These are phyloP conservation scores for Sporothrix schenckii DNA, from an alignment of 2,329 filamentous ascomycete species.

Conservation along the genomic window DNA sequence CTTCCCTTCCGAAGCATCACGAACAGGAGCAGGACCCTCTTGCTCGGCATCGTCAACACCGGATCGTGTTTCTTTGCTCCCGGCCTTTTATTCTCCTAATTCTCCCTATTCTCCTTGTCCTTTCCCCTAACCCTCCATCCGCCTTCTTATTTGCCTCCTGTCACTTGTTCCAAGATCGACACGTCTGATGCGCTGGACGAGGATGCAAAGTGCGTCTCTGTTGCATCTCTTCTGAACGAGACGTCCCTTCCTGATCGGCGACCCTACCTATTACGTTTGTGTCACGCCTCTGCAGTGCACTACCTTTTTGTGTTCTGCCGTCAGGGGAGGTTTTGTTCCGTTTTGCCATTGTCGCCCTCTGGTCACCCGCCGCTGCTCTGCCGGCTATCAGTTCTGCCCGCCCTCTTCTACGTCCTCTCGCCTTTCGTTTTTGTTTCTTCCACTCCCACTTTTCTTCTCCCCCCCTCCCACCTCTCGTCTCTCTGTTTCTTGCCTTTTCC, in stretches of 20 bases:
- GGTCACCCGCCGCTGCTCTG: neutral
- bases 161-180: conserved; percentile 25
- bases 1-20: neutral
- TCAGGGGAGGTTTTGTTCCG: neutral
- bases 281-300: neutral
- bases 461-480: neutral
- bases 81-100: neutral
- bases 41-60: conserved; percentile 18
- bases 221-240: neutral
- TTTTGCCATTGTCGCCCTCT: neutral
- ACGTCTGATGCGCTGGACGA: conserved; percentile 1
- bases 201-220: neutral
- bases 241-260: conserved; percentile 12
- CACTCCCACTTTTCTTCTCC: neutral
- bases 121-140: too few relatives aligned
- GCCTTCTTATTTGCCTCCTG: neutral
- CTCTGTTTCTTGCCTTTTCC: neutral
- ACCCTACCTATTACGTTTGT: neutral
- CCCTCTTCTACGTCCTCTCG: neutral
- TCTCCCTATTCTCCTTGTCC: neutral
- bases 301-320: neutral
- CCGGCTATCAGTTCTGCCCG: neutral
- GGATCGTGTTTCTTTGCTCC: conserved; percentile 13
- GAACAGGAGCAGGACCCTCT: neutral
- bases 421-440: neutral